Evolutionary conservation across 148 eudicot species (phyloP).

Genomic region (Euryodendron excelsum): DNA sequence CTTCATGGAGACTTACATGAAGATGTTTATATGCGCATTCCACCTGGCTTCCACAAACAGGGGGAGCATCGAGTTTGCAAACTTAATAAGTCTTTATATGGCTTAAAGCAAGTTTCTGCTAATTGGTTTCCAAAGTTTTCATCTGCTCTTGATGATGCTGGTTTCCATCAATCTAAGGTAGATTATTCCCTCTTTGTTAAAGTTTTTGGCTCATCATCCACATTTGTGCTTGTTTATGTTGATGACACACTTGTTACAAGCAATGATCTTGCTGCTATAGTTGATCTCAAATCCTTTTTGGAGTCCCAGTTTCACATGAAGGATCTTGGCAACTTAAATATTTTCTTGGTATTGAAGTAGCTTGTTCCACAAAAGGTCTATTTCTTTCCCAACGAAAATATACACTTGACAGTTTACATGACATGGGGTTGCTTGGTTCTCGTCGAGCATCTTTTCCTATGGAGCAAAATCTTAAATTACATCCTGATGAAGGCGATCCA

Average conservation of each 20-base stretch:
- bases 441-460: background rate
- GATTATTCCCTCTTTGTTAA: no score
- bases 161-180: background rate
- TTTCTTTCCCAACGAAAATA: background rate
- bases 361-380: background rate
- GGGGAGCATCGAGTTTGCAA: background rate
- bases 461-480: background rate
- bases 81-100: background rate
- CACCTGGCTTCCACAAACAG: background rate
- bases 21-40: background rate
- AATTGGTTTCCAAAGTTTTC: background rate
- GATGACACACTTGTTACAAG: no score
- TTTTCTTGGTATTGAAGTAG: background rate
- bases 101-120: no score
- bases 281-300: background rate
- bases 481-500: background rate
- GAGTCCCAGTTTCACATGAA: background rate
- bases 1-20: background rate
- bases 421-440: background rate
- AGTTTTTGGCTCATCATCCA: no score
- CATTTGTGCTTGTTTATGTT: no score
- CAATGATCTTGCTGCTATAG: background rate
- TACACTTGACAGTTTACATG: background rate
- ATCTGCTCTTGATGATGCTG: background rate
- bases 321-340: background rate